These are phyloP conservation scores for Coprinellus micaceus DNA, from an alignment of 768 basidiomycete species.

Conservation along the genomic window DNA sequence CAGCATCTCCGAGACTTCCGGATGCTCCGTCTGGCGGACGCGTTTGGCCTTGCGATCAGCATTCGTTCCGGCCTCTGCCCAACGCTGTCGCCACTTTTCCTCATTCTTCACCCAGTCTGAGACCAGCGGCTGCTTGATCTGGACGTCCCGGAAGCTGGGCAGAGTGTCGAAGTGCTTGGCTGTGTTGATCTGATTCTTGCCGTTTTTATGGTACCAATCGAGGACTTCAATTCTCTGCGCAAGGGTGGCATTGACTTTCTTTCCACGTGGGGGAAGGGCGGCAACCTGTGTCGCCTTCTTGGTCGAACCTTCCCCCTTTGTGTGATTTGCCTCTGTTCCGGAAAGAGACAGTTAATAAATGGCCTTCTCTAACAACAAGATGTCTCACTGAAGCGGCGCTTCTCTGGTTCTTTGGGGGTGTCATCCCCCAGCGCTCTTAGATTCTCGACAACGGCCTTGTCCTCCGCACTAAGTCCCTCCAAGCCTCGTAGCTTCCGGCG, in stretches of 20 bases:
- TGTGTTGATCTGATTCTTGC: slow-evolving; percentile 27
- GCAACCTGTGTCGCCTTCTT: too few species aligned
- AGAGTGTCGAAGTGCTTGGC: slow-evolving; percentile 26
- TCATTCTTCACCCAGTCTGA: slow-evolving; percentile 32
- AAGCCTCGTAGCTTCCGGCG: neutral
- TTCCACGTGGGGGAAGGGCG: too few species aligned
- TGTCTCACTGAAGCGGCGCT: neutral
- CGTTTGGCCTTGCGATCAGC: slow-evolving; percentile 18
- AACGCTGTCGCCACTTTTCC: slow-evolving; percentile 18
- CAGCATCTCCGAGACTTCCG: slow-evolving; percentile 32
- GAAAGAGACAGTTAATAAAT: too few species aligned
- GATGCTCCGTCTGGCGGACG: slow-evolving; percentile 25
- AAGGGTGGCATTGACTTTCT: slow-evolving; percentile 17
- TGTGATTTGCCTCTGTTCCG: too few species aligned
- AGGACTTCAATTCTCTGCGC: slow-evolving; percentile 33
- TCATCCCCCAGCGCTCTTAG: neutral
- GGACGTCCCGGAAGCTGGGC: slow-evolving; percentile 27
- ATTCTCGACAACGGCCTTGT: neutral
- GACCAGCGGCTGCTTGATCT: slow-evolving; percentile 30
- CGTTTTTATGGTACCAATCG: slow-evolving; percentile 32
- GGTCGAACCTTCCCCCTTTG: too few species aligned
- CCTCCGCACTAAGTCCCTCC: neutral
- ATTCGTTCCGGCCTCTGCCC: slow-evolving; percentile 10
- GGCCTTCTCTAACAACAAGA: neutral
- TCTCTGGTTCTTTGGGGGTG: neutral